phyloP scores from a whole-genome alignment of 495 filamentous ascomycete species.

The Penicillium cosmopolitanum region DNA sequence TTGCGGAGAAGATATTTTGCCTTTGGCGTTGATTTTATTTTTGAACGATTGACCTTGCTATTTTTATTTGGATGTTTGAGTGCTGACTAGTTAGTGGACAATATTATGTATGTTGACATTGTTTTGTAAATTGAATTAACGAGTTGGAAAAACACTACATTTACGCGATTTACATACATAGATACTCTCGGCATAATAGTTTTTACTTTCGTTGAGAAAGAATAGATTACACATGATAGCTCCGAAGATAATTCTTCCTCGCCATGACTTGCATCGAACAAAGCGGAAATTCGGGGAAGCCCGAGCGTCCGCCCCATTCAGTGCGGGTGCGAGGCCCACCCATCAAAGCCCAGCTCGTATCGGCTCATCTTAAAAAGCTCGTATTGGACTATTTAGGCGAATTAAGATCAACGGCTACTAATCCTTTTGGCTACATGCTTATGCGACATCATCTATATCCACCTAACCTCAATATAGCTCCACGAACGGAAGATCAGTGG shows the following conservation, averaged over 20 bases:
- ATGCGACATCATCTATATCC: too few relatives aligned
- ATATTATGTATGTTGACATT: too few relatives aligned
- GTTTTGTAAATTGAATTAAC: too few relatives aligned
- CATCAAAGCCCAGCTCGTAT: constrained; percentile 2
- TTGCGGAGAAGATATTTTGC: neutral
- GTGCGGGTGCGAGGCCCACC: neutral
- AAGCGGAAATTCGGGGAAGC: neutral
- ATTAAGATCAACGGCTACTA: neutral
- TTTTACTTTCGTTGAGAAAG: too few relatives aligned
- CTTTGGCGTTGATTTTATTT: neutral
- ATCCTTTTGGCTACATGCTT: neutral
- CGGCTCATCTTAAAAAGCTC: neutral
- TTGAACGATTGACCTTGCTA: too few relatives aligned
- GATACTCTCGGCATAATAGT: too few relatives aligned
- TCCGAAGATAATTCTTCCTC: neutral
- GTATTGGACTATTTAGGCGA: constrained; percentile 1
- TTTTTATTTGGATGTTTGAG: too few relatives aligned
- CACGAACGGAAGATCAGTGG: constrained; percentile 1
- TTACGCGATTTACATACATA: too few relatives aligned
- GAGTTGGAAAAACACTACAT: too few relatives aligned
- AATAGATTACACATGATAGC: neutral
- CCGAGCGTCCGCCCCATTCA: neutral
- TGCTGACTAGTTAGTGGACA: too few relatives aligned
- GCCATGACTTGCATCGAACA: neutral
- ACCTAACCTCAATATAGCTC: too few relatives aligned